Percentiles rank a stretch among this genome's conserved stretches.
Conservation (phyloP, 208 protist genomes). For the Polymyxa betae region DNA sequence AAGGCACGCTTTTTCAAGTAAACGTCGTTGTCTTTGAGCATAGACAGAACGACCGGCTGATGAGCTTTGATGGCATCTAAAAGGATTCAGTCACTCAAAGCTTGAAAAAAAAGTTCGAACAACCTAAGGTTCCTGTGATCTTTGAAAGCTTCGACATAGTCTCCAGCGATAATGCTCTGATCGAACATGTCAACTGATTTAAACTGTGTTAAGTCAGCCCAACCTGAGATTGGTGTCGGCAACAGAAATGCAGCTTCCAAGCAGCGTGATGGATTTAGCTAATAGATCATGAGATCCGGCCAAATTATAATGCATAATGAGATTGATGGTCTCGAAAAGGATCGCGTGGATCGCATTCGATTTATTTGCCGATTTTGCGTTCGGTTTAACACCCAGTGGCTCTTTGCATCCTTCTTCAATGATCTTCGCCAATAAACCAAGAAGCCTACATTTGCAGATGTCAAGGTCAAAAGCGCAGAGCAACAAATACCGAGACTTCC, state of each 20-base stretch:
- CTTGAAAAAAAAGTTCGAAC: background rate
- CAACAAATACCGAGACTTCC: constrained; percentile 23
- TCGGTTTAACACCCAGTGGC: constrained; percentile 17
- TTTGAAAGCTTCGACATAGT: constrained; percentile 68
- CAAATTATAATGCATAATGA: constrained; percentile 82
- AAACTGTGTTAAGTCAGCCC: constrained; percentile 62
- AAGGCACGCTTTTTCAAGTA: constrained; percentile 94
- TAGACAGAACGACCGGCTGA: constrained; percentile 63
- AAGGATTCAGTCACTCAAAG: background rate
- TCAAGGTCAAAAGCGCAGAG: background rate
- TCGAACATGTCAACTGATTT: constrained; percentile 61
- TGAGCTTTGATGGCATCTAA: constrained; percentile 64
- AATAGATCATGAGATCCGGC: constrained; percentile 57
- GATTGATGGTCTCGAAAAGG: constrained; percentile 92
- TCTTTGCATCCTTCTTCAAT: constrained; percentile 2
- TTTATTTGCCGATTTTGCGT: constrained; percentile 81
- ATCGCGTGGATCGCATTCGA: constrained; percentile 93
- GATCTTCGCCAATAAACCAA: background rate
- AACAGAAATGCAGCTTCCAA: constrained; percentile 48
- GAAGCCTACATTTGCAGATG: background rate
- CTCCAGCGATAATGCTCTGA: constrained; percentile 67
- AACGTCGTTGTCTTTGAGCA: constrained; percentile 87
- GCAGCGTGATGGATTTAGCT: constrained; percentile 15
- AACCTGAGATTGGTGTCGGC: constrained; percentile 44
- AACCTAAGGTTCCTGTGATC: constrained; percentile 49